Evolutionary conservation across 2,329 filamentous ascomycete genomes (phyloP), one percentile per base, ranked within the genome.

Genomic region (Catunica adiposa): DNA sequence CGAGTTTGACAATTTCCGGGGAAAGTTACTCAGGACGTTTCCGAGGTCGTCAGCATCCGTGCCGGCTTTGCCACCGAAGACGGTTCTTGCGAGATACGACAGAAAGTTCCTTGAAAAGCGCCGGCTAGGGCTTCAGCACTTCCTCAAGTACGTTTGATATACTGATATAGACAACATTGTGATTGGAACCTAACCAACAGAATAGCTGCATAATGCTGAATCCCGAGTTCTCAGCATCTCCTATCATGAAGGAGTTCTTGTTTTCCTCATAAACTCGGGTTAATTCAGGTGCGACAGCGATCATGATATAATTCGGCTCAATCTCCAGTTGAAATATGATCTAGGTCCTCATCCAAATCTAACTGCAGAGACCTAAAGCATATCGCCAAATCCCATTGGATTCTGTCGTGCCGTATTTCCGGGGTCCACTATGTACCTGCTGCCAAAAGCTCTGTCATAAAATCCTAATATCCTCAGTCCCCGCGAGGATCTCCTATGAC

Each of bases 161-260:
- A 5, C 11, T 34, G 29, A 61, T 22, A 59, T 54, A 44, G 14
- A 2, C 9, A 46, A 8, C 17, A 1, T 23, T 20, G 9, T 46
- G 11, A 22, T 46, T n/a, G 9, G 42, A 46, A 2, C 42, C 23
- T 59, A 46, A 55, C 40, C 26, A 31, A 29, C 51, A n/a, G n/a
- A 5, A 7, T 64, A 94, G 88, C 66, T 96, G 89, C 70, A 83
- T 96, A 59, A 70, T 97, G 61, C 71, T 96, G 29, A 96, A 96
- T 67, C 90, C 90, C 0, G 89, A 96, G 67, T 96, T 96, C 65
- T 86, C 89, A 34, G 85, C 86, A 9, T 92, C 87, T n/a, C 86
- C 89, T 0, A 80, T 95, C 1, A 74, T 95, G 46, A 94, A 92
- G 66, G 88, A 94, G 57, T 96, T 96, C 65, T 74, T 96, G 53